phyloP scores from a whole-genome alignment of 2,329 filamentous ascomycete genomes.

The Aspergillus brasiliensis region DNA sequence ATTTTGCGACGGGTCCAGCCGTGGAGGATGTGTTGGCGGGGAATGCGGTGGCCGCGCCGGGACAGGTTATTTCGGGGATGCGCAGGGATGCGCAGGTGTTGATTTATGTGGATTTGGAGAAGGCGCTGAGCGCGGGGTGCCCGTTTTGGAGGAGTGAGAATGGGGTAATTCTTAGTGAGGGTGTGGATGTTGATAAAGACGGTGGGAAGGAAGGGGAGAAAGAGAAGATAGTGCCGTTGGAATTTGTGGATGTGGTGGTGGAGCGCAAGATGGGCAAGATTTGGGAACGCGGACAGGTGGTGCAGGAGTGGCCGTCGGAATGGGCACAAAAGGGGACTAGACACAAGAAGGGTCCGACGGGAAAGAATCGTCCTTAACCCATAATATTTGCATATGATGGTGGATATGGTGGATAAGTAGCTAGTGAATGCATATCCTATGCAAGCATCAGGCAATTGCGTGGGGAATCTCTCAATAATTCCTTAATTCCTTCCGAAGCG shows the following conservation, averaged over 20 bases:
- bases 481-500: background rate
- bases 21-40: conserved; percentile 32
- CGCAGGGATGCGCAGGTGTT: conserved; percentile 73
- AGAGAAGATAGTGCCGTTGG: conserved; percentile 62
- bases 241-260: conserved; percentile 72
- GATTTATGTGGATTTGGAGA: conserved; percentile 72
- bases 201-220: conserved; percentile 30
- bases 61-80: conserved; percentile 75
- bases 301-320: conserved; percentile 51
- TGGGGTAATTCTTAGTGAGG: conserved; percentile 67
- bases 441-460: background rate
- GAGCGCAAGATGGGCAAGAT: conserved; percentile 72
- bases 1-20: conserved; percentile 78
- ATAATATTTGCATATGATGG: background rate
- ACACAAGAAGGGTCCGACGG: conserved; percentile 15
- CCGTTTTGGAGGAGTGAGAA: conserved; percentile 81
- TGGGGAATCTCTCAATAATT: background rate
- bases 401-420: no score
- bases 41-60: background rate
- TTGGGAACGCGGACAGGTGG: conserved; percentile 59
- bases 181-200: conserved; percentile 54
- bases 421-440: no score
- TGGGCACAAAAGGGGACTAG: conserved; percentile 43
- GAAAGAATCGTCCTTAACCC: background rate
- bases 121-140: conserved; percentile 63